Percentiles rank a stretch among this genome's conserved stretches.
phyloP scores from a whole-genome alignment of 306 rosid genomes.

The Sicyos edulis region DNA sequence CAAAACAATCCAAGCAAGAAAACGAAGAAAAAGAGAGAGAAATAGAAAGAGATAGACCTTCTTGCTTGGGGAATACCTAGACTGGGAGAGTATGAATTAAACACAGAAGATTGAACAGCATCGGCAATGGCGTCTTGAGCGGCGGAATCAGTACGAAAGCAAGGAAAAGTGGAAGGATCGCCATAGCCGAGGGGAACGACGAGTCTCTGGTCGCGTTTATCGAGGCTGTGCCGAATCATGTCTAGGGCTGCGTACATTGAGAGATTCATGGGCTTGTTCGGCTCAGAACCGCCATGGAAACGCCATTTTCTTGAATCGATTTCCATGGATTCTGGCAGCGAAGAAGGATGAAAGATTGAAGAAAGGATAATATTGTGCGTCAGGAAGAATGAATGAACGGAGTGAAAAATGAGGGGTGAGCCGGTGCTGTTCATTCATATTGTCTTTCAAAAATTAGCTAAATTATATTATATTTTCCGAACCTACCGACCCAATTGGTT shows the following conservation, averaged over 20 bases:
- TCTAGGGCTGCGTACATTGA: conserved; percentile 33
- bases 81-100: conserved; percentile 49
- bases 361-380: too few species aligned
- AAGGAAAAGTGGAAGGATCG: conserved; percentile 40
- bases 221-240: conserved; percentile 24
- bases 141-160: conserved; percentile 26
- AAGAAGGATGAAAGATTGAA: too few species aligned
- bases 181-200: conserved; percentile 37
- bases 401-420: too few species aligned
- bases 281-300: background rate
- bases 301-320: background rate
- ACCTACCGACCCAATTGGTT: too few species aligned
- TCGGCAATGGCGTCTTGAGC: conserved; percentile 34
- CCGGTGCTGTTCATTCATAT: too few species aligned
- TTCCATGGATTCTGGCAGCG: background rate
- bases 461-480: too few species aligned
- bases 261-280: background rate
- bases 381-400: too few species aligned
- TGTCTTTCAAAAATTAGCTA: too few species aligned
- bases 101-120: conserved; percentile 35
- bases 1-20: background rate
- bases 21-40: background rate
- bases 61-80: conserved; percentile 39
- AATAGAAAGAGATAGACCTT: conserved; percentile 34
- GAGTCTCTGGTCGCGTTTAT: conserved; percentile 24